Evolutionary conservation across 345 rosid species (phyloP), one percentile per base, ranked within the genome.

Genomic region (Ricinus communis): DNA sequence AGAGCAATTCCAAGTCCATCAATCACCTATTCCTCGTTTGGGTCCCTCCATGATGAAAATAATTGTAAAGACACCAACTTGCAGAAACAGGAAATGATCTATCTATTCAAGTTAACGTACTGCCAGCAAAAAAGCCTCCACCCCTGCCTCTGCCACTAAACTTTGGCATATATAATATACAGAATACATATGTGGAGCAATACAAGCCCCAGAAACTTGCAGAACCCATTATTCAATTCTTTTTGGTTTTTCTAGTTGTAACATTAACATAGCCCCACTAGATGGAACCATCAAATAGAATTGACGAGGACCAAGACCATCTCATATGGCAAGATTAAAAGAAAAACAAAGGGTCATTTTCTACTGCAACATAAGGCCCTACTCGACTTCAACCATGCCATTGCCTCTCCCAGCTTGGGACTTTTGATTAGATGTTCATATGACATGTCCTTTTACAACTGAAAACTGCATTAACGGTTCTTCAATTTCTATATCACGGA

Each of bases 381-480:
- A 33, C 38, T 33, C 6, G 4, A 33, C 38, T 33, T 33, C 28
- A 31, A 33, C 60, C 12, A 10, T 4, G 19, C 22, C 24, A 62
- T 41, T 53, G 52, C 9, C 46, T 33, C 2, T 33, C 4, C 38
- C 38, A 33, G 38, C 2, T 33, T 33, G 38, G 38, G 38, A 33
- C 38, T 6, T 33, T 33, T 33, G 38, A 6, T 33, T 33, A 2
- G 4, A 52, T 11, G 28, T 5, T 33, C 18, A 24, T 43, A 19
- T 57, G 54, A 43, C 36, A 12, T 8, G 31, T 47, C 73, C 33
- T 60, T 59, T 73, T 43, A 56, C 70, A 72, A 62, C 76, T 36
- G 73, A 62, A 55, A 77, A 72, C 73, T 62, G 53, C 81, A 30
- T 27, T 25, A 58, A 57, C 71, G 33, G 57, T 55, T 49, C 47